Percentiles rank a stretch among this genome's conserved stretches.
Conservation (phyloP, 768 basidiomycete genomes). For the Hortiboletus flavorubellus region DNA sequence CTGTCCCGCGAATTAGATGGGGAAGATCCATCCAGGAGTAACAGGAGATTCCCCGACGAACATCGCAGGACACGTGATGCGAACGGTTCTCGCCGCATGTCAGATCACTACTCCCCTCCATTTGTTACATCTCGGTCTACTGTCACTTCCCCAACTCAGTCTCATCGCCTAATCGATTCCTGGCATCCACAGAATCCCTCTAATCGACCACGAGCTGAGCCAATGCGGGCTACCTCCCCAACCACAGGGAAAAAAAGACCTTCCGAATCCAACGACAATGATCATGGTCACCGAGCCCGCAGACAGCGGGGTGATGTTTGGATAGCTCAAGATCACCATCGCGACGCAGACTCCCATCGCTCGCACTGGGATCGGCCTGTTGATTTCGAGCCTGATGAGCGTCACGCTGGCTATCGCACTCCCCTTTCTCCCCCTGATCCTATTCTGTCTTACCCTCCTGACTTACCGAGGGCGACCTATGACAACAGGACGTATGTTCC, state of each 20-base stretch:
- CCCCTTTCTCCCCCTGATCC: constrained; percentile 6
- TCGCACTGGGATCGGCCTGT: constrained; percentile 8
- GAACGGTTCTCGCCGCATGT: neutral
- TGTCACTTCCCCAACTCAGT: constrained; percentile 3
- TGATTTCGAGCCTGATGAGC: constrained; percentile 16
- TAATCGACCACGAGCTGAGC: constrained; percentile 16
- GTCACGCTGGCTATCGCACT: constrained; percentile 4
- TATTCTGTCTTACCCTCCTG: constrained; percentile 3
- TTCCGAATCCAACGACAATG: constrained; percentile 19
- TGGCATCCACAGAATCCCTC: constrained; percentile 6
- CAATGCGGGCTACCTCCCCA: constrained; percentile 15
- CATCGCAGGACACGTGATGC: constrained; percentile 2
- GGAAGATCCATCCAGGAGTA: constrained; percentile 11
- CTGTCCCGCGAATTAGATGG: constrained; percentile 1
- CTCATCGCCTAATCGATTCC: constrained; percentile 1
- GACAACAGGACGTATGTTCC: constrained; percentile 6
- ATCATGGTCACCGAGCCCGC: constrained; percentile 19
- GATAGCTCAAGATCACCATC: constrained; percentile 12
- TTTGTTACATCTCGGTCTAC: neutral
- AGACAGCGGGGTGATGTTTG: constrained; percentile 23
- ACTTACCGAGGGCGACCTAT: constrained; percentile 1
- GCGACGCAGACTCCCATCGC: constrained; percentile 5
- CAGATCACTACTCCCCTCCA: constrained; percentile 15
- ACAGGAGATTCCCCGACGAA: constrained; percentile 11
- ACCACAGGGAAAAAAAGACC: constrained; percentile 20